Base-by-base conservation (phyloP, 768 basidiomycete genomes). In the Trametes meyenii region DNA sequence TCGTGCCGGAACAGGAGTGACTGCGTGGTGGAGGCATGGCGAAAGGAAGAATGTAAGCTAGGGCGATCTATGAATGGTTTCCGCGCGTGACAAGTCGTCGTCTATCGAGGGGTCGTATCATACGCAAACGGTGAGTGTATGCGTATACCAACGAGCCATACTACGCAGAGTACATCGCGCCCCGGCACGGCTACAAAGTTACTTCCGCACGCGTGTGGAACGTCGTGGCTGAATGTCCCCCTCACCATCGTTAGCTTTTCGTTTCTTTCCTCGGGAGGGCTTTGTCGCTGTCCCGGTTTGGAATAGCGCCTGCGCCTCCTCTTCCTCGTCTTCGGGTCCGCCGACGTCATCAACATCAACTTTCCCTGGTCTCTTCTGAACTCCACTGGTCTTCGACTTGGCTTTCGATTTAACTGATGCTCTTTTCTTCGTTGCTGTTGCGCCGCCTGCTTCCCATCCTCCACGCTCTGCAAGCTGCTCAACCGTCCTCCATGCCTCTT, bases 401-500 rank as follows among this genome's bases (percentile, higher is more conserved):
- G 63, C 59, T 60, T 71, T 54, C 26, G 63, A 46, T 17, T 52
- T 58, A 35, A 39, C 17, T 21, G 11, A 7, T 1, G 45, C 14
- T 33, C 58, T 60, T 4, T 36, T 29, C 56, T 50, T 59, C 10
- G 23, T 8, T 6, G 44, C 17, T 14, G 19, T 21, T 3, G 36
- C 11, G 13, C 50, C 33, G 6, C n/a, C 63, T 26, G 78, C 78
- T 19, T 89, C 86, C 90, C 92, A 96, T 0, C 94, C 94, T 1
- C 94, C 94, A 29, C 76, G 80, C 55, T 84, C 79, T 0, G 92
- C 88, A 52, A 98, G 71, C 53, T 72, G 63, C 17, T 76, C 69
- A 11, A 95, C 80, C 1, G 83, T 81, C 29, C 80, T 76, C 83
- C 87, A 96, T 3, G 92, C 87, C 10, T 72, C 77, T 60, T 82